These are phyloP conservation scores for Trichosporon sp. DNA, from an alignment of 1,284 basidiomycete species.

Conservation along the genomic window DNA sequence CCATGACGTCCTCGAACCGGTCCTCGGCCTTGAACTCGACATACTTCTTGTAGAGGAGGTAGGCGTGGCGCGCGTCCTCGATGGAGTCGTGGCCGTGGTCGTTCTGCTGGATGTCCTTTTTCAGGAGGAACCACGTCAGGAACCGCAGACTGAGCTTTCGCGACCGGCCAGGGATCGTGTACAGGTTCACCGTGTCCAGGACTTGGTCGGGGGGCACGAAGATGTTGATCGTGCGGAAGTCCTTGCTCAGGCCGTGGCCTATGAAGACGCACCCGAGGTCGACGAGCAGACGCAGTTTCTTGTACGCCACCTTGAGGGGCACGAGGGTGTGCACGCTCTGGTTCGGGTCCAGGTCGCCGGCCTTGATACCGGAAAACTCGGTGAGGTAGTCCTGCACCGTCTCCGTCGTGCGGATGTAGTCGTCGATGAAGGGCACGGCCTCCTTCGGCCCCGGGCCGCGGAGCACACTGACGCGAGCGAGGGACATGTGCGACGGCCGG, in stretches of 20 bases:
- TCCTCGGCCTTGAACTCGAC: slow-evolving; percentile 74
- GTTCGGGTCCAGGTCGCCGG: slow-evolving; percentile 85
- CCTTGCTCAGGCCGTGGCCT: slow-evolving; percentile 98
- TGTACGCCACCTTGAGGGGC: slow-evolving; percentile 93
- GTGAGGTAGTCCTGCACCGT: slow-evolving; percentile 94
- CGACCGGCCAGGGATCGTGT: slow-evolving; percentile 77
- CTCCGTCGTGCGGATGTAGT: slow-evolving; percentile 95
- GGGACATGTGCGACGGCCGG: slow-evolving; percentile 83
- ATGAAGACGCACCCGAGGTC: slow-evolving; percentile 96
- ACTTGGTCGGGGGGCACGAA: slow-evolving; percentile 94
- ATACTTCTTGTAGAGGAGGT: slow-evolving; percentile 84
- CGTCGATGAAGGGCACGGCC: slow-evolving; percentile 92
- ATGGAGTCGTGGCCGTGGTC: slow-evolving; percentile 84
- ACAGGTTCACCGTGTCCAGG: slow-evolving; percentile 94
- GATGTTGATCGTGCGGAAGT: slow-evolving; percentile 98
- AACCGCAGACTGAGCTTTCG: slow-evolving; percentile 95
- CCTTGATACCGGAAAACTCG: slow-evolving; percentile 93
- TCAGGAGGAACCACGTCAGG: slow-evolving; percentile 87
- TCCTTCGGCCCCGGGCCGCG: slow-evolving; percentile 78
- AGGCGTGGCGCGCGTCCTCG: slow-evolving; percentile 86
- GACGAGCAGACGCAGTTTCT: slow-evolving; percentile 91
- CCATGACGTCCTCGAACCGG: slow-evolving; percentile 83
- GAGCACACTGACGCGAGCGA: slow-evolving; percentile 92
- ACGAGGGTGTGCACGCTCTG: slow-evolving; percentile 86
- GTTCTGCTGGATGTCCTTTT: slow-evolving; percentile 87